phyloP scores from a whole-genome alignment of 192 early-diverging fungal genomes.

The Mortierella alpina region DNA sequence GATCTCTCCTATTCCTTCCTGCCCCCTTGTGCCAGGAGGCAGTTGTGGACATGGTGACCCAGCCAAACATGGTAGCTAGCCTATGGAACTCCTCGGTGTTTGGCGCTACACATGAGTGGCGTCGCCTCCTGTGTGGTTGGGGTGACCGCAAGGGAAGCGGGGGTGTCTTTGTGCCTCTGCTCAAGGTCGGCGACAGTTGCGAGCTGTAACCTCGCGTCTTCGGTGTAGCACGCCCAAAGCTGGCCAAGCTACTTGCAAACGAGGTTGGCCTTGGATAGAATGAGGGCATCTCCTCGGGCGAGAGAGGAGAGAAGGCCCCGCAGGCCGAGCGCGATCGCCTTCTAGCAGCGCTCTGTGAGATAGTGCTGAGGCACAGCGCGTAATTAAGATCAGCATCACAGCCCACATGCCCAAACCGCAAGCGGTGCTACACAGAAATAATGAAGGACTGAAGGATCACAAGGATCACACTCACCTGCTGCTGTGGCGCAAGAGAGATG shows the following conservation, averaged over 20 bases:
- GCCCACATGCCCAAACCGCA: background rate
- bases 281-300: conserved; percentile 11
- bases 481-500: background rate
- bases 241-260: conserved; percentile 6
- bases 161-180: conserved; percentile 17
- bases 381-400: background rate
- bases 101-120: conserved; percentile 54
- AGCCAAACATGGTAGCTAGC: conserved; percentile 59
- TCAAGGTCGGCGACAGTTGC: conserved; percentile 4
- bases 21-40: conserved; percentile 8
- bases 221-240: background rate
- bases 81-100: conserved; percentile 55
- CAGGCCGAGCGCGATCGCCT: conserved; percentile 19
- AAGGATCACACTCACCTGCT: background rate
- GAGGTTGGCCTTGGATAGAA: conserved; percentile 9
- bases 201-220: conserved; percentile 3
- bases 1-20: background rate
- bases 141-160: conserved; percentile 2
- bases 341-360: conserved; percentile 6
- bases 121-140: conserved; percentile 37
- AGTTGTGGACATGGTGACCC: conserved; percentile 36
- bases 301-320: background rate
- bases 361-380: background rate
- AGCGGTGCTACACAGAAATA: background rate
- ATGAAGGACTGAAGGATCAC: no score